Base-by-base conservation (phyloP, 495 filamentous ascomycete genomes). In the Daldinia vernicosa region DNA sequence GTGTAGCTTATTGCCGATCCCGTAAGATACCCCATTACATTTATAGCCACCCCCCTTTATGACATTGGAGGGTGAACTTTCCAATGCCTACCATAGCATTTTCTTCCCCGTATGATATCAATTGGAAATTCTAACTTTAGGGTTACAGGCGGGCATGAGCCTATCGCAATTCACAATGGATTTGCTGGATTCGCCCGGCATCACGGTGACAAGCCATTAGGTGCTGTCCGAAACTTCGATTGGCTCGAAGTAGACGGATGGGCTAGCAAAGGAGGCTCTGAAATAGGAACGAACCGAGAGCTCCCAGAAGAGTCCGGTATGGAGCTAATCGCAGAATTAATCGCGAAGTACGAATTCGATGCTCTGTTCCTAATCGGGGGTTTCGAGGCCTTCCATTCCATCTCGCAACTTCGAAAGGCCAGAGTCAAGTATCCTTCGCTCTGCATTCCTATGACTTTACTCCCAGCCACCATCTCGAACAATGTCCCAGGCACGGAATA, bases 401-500 rank as follows among this genome's bases (percentile, higher is more conserved):
- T 98, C 52, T 91, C 90, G 39, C 90, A 98, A 79, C 85, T 99
- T 40, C 89, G 95, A 63, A 86, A 91, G 80, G 94, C 91, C 3
- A 85, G 93, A 59, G 85, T 88, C 9, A 83, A 91, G 55, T 97
- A 91, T 78, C 86, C 90, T 9, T 89, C 92, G 5, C 92, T 99
- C 71, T 92, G 92, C 77, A 98, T 99, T 70, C 96, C 96, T 54
- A 94, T 98, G 88, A 87, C 90, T 24, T 85, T 97, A 26, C 84
- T 98, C 14, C 96, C 96, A 17, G 96, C 96, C n/a, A 99, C 96
- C 27, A 94, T 99, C 77, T 94, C 91, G 72, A 98, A 98, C 84
- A 99, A 99, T 79, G 96, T 99, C 8, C 96, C 95, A 0, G 96
- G 96, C 8, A 97, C 94, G 14, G 96, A 99, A 80, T 99, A 97